Evolutionary conservation across 225 moss, liverwort and hornwort species (phyloP), one percentile per base, ranked within the genome.

Genomic region (Neckera pumila): DNA sequence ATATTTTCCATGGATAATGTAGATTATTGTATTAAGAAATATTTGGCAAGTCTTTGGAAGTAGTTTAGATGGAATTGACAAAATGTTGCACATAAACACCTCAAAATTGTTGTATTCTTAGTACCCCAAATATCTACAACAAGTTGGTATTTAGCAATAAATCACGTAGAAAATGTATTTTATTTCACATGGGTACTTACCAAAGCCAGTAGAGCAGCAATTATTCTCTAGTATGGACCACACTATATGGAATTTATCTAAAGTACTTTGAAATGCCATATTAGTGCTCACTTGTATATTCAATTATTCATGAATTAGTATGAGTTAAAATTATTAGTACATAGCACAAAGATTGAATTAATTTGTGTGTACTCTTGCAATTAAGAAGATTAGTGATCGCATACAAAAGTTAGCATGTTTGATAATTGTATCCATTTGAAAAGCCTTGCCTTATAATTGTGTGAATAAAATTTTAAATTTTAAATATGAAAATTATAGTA

Each of bases 81-180:
- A 74, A 74, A 27, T 47, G 31, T 19, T 74, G 18, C 1, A 31
- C 19, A 74, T 2, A 30, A 74, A 47, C 7, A 31, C 31, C 4
- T 74, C 4, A 0, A 47, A 74, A 47, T 74, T 47, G 11, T 5
- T 18, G 2, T 31, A 11, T 3, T 30, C 6, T 0, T 64, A 8
- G 2, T 10, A 1, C 11, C 30, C 2, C 45, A 0, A 40, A 45
- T 3, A 31, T 31, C 2, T 47, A 4, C 11, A 74, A 2, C 0
- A 47, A 0, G 4, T 73, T 31, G 31, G 1, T 30, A 47, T 47
- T 47, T 31, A 16, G 18, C 7, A 0, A 19, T 31, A 31, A 47
- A 11, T 74, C 3, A 3, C 2, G 2, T 30, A 7, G 0, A 74
- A 11, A 17, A 2, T 11, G 18, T 73, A 30, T 45, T 45, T 47